Evolutionary conservation across 768 basidiomycete species (phyloP).

Genomic region (Mycena rosella): DNA sequence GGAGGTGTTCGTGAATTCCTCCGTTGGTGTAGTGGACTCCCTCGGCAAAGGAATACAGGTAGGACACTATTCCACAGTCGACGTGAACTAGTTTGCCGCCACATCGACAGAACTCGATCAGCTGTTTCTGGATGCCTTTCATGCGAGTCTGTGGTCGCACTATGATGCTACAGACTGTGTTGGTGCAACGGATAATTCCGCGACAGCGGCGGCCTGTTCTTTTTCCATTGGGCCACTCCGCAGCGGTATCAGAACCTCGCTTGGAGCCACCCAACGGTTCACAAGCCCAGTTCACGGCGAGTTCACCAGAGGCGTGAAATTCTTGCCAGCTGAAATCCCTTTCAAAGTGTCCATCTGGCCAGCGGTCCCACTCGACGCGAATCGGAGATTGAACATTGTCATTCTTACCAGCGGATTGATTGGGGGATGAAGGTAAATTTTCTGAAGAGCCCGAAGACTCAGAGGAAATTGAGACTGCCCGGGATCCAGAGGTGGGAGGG

Average conservation of each 20-base stretch:
- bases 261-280: conserved; percentile 29
- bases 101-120: background rate
- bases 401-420: too few relatives aligned
- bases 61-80: background rate
- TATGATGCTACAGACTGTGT: conserved; percentile 32
- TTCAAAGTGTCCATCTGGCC: background rate
- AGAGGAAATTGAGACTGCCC: too few relatives aligned
- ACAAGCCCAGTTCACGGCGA: conserved; percentile 37
- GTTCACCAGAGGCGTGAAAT: background rate
- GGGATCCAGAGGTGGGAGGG: too few relatives aligned
- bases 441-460: too few relatives aligned
- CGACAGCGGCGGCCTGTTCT: conserved; percentile 26
- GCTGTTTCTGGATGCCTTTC: background rate
- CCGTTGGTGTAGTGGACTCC: conserved; percentile 2
- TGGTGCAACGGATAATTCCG: conserved; percentile 37
- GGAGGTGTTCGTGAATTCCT: background rate
- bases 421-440: too few relatives aligned
- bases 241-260: conserved; percentile 22
- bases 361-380: background rate
- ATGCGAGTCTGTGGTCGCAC: conserved; percentile 32
- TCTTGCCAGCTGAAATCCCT: background rate
- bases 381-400: too few relatives aligned
- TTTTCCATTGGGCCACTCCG: conserved; percentile 33
- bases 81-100: background rate
- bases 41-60: background rate